phyloP scores from a whole-genome alignment of 148 eudicot species.

The Pouteria glomerata region DNA sequence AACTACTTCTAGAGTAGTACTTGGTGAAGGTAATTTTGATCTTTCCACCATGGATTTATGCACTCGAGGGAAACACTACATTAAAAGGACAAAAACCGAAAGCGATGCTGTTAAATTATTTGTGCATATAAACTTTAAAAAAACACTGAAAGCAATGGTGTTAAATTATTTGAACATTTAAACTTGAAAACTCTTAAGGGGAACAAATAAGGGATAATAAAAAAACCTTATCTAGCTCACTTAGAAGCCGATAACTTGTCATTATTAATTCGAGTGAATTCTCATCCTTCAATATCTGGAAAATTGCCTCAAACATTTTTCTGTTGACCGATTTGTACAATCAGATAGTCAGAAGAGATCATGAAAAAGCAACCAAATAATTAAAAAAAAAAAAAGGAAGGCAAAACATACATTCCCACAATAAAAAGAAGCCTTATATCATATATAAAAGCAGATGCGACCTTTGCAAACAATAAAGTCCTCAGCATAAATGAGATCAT shows the following conservation, averaged over 20 bases:
- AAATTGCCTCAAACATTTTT: conserved; percentile 73
- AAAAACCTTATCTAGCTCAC: conserved; percentile 71
- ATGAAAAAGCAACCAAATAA: background rate
- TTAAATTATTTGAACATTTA: background rate
- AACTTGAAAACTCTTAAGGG: background rate
- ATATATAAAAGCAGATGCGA: background rate
- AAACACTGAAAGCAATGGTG: background rate
- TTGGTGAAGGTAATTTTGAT: conserved; percentile 26
- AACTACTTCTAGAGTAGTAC: conserved; percentile 33
- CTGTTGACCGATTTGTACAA: conserved; percentile 27
- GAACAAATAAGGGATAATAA: conserved; percentile 1
- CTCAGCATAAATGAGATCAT: background rate
- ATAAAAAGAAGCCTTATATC: background rate
- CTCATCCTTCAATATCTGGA: conserved; percentile 62
- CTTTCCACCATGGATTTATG: conserved; percentile 26
- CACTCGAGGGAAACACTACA: conserved; percentile 69
- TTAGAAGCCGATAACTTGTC: conserved; percentile 66
- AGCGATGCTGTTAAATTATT: background rate
- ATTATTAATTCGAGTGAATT: conserved; percentile 66
- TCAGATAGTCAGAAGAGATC: conserved; percentile 2
- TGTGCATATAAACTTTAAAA: background rate
- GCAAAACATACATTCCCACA: background rate
- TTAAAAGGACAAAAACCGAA: background rate
- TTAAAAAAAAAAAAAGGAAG: background rate
- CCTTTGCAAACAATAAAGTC: background rate